Conservation (phyloP, 495 filamentous ascomycete genomes). For the Tuber umbilicatum region DNA sequence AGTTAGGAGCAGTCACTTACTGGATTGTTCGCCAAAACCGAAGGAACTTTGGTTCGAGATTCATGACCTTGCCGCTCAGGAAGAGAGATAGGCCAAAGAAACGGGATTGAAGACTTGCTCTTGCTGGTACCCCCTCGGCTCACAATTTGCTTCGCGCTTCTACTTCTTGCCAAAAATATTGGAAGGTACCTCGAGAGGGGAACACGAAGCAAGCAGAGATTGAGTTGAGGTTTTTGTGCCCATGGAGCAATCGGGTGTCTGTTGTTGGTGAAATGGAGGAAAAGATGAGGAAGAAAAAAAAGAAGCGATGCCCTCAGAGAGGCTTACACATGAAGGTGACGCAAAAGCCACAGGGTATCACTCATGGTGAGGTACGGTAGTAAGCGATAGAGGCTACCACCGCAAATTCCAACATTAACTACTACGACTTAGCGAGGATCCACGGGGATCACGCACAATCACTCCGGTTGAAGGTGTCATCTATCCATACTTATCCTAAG, state of each 20-base stretch:
- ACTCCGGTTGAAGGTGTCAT: background rate
- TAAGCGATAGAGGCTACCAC: no score
- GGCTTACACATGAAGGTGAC: no score
- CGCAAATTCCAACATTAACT: no score
- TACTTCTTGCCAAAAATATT: background rate
- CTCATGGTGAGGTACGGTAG: no score
- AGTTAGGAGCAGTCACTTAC: background rate
- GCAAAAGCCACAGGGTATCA: no score
- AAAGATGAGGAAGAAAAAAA: no score
- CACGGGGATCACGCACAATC: background rate
- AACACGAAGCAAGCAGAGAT: no score
- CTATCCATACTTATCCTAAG: background rate
- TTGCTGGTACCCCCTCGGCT: background rate
- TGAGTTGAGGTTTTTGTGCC: no score
- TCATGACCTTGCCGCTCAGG: background rate
- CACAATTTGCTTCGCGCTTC: background rate
- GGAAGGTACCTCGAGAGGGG: no score
- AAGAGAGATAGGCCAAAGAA: background rate
- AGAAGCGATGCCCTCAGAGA: no score
- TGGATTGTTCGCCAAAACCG: background rate
- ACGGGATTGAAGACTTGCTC: background rate
- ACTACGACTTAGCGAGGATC: background rate
- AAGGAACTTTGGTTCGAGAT: background rate
- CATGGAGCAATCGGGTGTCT: no score
- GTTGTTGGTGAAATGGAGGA: no score